These are phyloP conservation scores for Clausena lansium DNA, from an alignment of 345 rosid genomes.

Conservation along the genomic window DNA sequence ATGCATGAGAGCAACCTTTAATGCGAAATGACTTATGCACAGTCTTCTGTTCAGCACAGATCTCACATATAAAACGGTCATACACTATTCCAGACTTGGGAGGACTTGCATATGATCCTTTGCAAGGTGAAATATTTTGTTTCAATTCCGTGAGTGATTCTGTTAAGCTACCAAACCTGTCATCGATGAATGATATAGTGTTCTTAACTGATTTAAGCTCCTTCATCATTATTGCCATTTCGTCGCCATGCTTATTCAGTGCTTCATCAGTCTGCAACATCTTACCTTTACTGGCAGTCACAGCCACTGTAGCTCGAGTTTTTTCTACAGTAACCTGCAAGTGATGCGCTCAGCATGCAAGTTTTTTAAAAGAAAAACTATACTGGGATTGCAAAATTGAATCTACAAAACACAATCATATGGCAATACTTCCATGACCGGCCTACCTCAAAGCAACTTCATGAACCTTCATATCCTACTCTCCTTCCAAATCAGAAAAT, in stretches of 20 bases:
- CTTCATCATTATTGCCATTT: not conserved
- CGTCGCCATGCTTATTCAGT: not conserved
- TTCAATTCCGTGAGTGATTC: not conserved
- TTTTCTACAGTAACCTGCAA: not conserved
- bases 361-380: not conserved
- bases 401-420: not conserved
- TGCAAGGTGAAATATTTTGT: not conserved
- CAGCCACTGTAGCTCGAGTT: not conserved
- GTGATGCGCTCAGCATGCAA: not conserved
- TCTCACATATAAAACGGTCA: conserved; percentile 28
- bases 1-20: conserved; percentile 42
- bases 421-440: not conserved
- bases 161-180: not conserved
- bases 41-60: conserved; percentile 33
- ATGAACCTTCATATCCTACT: not conserved
- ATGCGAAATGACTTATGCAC: conserved; percentile 15
- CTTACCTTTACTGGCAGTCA: not conserved
- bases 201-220: not conserved
- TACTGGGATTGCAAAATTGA: not conserved
- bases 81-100: conserved; percentile 4
- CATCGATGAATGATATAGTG: not conserved
- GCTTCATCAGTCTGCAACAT: not conserved
- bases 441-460: not conserved
- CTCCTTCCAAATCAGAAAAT: not conserved
- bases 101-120: not conserved